Evolutionary conservation across 345 rosid genomes (phyloP).

Genomic region (Hevea brasiliensis): DNA sequence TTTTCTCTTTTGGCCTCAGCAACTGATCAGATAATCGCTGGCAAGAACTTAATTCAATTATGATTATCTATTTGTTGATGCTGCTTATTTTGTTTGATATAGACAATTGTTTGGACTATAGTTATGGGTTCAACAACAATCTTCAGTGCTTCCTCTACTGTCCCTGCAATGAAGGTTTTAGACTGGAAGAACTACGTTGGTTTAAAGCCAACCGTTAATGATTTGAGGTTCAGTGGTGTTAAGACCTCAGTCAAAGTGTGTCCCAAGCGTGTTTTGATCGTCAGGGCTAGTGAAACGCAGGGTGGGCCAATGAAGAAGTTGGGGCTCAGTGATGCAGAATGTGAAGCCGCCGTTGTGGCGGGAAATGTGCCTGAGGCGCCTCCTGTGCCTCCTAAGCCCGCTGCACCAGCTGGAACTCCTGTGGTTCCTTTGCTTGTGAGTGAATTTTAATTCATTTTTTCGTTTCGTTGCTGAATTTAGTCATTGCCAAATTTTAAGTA

Average conservation of each 20-base stretch:
- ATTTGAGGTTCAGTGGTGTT: slow-evolving; percentile 6
- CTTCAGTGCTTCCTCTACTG: slow-evolving; percentile 15
- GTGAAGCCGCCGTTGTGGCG: slow-evolving; percentile 82
- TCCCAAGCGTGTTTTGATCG: slow-evolving; percentile 6
- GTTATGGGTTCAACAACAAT: slow-evolving; percentile 29
- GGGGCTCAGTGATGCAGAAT: slow-evolving; percentile 63
- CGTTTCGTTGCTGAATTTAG: neutral
- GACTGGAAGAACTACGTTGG: slow-evolving; percentile 21
- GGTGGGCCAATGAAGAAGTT: slow-evolving; percentile 18
- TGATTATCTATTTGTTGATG: neutral
- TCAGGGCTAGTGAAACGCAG: slow-evolving; percentile 15
- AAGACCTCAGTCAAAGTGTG: neutral
- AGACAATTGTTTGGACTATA: neutral
- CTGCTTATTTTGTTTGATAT: neutral
- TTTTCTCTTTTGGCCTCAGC: too few relatives aligned
- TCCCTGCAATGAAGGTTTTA: slow-evolving; percentile 21
- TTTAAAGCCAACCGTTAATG: slow-evolving; percentile 13
- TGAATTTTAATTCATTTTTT: neutral
- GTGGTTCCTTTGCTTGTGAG: slow-evolving; percentile 62
- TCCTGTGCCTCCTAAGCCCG: slow-evolving; percentile 75
- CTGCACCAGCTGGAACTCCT: slow-evolving; percentile 80
- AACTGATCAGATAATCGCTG: too few relatives aligned
- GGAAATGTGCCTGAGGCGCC: slow-evolving; percentile 85
- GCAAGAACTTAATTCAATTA: too few relatives aligned
- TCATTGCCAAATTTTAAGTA: neutral